These are phyloP conservation scores for Suhomyces wounanorum DNA, from an alignment of 1,139 yeast genomes.

Conservation along the genomic window DNA sequence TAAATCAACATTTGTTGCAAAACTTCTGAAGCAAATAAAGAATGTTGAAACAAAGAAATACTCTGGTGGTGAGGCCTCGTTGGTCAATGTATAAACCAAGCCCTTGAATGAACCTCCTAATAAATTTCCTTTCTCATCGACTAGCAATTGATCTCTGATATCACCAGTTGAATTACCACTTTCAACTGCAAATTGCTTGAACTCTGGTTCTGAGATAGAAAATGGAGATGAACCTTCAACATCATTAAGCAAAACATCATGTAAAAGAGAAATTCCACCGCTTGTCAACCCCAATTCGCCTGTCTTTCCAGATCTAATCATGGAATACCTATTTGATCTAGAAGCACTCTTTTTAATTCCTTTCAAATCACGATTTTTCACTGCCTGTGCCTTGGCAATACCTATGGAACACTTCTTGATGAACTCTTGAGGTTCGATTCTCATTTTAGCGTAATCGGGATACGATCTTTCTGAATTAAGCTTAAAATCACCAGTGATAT, in stretches of 20 bases:
- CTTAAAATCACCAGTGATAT: conserved; percentile 71
- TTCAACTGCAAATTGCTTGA: conserved; percentile 35
- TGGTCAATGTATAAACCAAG: conserved; percentile 68
- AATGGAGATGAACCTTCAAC: conserved; percentile 42
- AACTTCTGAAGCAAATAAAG: conserved; percentile 77
- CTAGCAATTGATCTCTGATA: conserved; percentile 47
- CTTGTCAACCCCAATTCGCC: conserved; percentile 55
- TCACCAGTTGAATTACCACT: conserved; percentile 14
- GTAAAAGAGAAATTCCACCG: conserved; percentile 59
- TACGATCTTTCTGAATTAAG: conserved; percentile 66
- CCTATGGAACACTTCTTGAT: conserved; percentile 65
- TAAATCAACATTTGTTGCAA: conserved; percentile 68
- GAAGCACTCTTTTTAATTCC: conserved; percentile 15
- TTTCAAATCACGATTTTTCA: conserved; percentile 28
- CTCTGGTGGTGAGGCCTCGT: conserved; percentile 69
- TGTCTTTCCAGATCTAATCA: conserved; percentile 59
- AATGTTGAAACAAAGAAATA: conserved; percentile 74
- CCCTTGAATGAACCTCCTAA: conserved; percentile 83
- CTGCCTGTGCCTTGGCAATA: conserved; percentile 45
- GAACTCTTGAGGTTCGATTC: conserved; percentile 64
- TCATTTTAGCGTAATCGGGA: conserved; percentile 65
- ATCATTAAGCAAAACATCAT: conserved; percentile 48
- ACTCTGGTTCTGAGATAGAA: conserved; percentile 42
- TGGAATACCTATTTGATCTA: conserved; percentile 51
- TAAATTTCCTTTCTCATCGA: conserved; percentile 53